phyloP scores from a whole-genome alignment of 257 asterid species.

The Handroanthus guayacan region DNA sequence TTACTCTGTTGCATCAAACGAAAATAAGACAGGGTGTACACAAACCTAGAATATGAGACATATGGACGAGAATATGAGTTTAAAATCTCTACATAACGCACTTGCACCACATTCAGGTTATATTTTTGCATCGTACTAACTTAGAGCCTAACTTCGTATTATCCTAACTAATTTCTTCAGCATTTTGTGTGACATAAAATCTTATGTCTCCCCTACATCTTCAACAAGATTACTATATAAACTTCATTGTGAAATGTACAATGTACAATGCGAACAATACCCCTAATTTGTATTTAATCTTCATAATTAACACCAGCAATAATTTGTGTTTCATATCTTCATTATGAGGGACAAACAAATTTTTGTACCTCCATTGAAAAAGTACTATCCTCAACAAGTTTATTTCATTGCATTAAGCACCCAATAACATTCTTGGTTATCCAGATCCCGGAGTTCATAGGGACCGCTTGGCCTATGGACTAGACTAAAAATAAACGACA shows the following conservation, averaged over 20 bases:
- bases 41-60: background rate
- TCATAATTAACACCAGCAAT: background rate
- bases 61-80: background rate
- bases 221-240: background rate
- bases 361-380: background rate
- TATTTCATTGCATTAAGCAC: background rate
- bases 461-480: background rate
- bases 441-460: conserved; percentile 8
- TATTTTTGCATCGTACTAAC: background rate
- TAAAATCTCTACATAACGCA: background rate
- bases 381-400: background rate
- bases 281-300: background rate
- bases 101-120: background rate
- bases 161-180: background rate
- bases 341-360: background rate
- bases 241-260: background rate
- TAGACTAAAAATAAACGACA: background rate
- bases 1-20: background rate
- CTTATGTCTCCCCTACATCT: no score
- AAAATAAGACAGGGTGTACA: background rate
- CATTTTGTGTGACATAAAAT: background rate
- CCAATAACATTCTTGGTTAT: background rate
- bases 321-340: background rate
- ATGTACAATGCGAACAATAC: background rate
- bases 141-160: background rate